These are phyloP conservation scores for Rhodosporidiobolus sp. DNA, from an alignment of 768 basidiomycete genomes.

Conservation along the genomic window DNA sequence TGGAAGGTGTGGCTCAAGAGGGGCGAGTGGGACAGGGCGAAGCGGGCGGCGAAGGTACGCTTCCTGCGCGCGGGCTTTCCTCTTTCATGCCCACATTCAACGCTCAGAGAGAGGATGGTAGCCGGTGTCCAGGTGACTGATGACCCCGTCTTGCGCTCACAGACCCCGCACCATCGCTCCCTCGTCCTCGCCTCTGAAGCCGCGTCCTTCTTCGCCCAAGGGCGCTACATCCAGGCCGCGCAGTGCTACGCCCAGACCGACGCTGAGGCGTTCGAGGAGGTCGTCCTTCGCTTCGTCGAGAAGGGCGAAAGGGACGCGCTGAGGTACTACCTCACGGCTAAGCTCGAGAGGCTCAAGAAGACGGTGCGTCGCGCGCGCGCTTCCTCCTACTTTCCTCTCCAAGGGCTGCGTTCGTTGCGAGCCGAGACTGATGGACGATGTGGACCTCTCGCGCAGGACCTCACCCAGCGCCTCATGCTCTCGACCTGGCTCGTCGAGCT, in stretches of 20 bases:
- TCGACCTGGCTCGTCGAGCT: constrained; percentile 99
- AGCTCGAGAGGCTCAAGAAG: constrained; percentile 79
- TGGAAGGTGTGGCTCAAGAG: constrained; percentile 87
- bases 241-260: constrained; percentile 81
- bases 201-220: constrained; percentile 69
- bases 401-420: neutral
- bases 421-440: neutral
- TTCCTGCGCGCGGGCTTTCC: neutral
- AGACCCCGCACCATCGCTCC: constrained; percentile 88
- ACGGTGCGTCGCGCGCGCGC: constrained; percentile 58
- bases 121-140: too few species aligned
- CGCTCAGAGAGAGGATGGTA: too few species aligned
- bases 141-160: neutral
- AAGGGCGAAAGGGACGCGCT: constrained; percentile 84
- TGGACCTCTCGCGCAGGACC: constrained; percentile 57
- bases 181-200: constrained; percentile 79
- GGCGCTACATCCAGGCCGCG: constrained; percentile 83
- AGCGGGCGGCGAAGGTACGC: constrained; percentile 75
- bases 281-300: constrained; percentile 83
- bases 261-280: constrained; percentile 76
- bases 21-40: constrained; percentile 70
- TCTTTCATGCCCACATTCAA: neutral
- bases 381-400: neutral
- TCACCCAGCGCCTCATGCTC: constrained; percentile 92
- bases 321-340: constrained; percentile 80